Percentiles rank a stretch among this genome's conserved stretches.
Conservation (phyloP, 495 filamentous ascomycete species). For the Haplographium delicatum region DNA sequence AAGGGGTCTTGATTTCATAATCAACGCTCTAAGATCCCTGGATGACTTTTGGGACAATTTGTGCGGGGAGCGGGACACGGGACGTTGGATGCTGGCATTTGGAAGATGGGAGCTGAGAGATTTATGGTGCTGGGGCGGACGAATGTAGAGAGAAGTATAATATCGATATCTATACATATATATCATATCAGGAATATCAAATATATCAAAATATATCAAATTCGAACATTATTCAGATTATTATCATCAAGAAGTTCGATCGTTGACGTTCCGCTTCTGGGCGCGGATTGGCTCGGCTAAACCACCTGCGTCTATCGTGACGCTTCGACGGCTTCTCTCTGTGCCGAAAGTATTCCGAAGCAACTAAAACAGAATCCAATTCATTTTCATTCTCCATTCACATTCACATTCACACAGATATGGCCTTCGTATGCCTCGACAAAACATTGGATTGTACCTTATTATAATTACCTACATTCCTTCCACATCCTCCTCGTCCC, state of each 20-base stretch:
- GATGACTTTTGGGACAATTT: not conserved
- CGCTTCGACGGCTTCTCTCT: conserved; percentile 1
- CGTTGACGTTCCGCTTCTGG: too few species aligned
- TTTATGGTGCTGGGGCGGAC: not conserved
- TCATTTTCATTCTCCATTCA: not conserved
- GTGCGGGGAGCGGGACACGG: not conserved
- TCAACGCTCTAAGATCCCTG: conserved; percentile 3
- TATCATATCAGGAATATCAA: too few species aligned
- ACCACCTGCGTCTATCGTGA: not conserved
- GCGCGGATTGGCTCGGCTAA: not conserved
- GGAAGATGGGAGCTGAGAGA: not conserved
- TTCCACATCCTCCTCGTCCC: not conserved
- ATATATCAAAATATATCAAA: too few species aligned
- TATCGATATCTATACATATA: not conserved
- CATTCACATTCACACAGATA: too few species aligned
- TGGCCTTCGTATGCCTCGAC: too few species aligned
- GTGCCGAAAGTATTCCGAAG: not conserved
- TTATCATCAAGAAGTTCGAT: too few species aligned
- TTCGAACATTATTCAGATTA: too few species aligned
- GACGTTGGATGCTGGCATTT: not conserved
- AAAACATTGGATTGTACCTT: not conserved
- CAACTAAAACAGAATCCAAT: not conserved
- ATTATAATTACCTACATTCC: not conserved
- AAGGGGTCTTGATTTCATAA: conserved; percentile 6
- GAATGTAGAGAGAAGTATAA: not conserved